Base-by-base conservation (phyloP, 2,329 filamentous ascomycete species). In the Ceratocystis variospora region DNA sequence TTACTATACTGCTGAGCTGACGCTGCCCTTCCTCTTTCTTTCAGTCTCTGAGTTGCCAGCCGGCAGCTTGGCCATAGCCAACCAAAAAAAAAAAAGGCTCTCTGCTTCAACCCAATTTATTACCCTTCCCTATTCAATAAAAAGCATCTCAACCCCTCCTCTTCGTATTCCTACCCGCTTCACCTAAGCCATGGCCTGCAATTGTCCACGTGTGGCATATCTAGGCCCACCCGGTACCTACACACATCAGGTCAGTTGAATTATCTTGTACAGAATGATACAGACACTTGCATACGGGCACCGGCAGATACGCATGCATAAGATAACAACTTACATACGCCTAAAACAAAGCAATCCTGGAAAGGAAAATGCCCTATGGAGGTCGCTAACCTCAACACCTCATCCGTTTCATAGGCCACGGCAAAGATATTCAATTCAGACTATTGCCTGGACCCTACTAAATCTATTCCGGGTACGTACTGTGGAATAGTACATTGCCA, bases 151-250 rank as follows among this genome's bases (percentile, higher is more conserved):
- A 50, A 50, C 41, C 6, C 25, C 28, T 22, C 6, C 19, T 7
- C 22, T 31, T 41, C 46, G 63, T 48, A 53, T 59, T 44, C 22
- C 53, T 65, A 62, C 3, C 37, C 37, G 37, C 37, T 41, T 41
- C 37, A 12, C 37, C 37, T 41, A 41, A 41, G 77, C 77, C 69
- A 68, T 68, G 63, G 28, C 44, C 66, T 68, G 66, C 66, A 66
- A 66, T 44, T 64, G 63, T 61, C 77, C 77, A 15, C 70, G 76
- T 44, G 79, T 81, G 67, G 77, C 77, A 70, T 81, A 79, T 71
- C 72, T 81, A n/a, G 79, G 79, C 22, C 79, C 79, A 37, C 71
- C 75, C 59, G 76, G 79, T 17, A 81, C 79, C 63, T 81, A 81
- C 71, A 79, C 79, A 55, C 79, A 81, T 68, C 79, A 81, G 77